Base-by-base conservation (phyloP, 371 early-diverging fungal genomes). In the Mucor indicus region DNA sequence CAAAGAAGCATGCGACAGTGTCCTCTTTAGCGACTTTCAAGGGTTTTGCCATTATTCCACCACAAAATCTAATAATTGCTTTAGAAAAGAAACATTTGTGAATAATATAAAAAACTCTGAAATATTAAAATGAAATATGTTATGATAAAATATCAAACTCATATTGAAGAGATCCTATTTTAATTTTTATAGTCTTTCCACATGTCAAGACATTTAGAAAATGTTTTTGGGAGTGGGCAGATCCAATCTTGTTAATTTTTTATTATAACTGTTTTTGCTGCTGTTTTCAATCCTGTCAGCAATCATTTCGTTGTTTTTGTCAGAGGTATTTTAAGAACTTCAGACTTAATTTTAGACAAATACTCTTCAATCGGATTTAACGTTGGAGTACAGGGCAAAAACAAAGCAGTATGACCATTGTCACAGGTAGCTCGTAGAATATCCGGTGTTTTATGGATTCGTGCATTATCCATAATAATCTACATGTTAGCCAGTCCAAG, bases 401-500 rank as follows among this genome's bases (percentile, higher is more conserved):
- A 29, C 12, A 29, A 29, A 29, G 30, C 30, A 29, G 6, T 8
- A 29, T 29, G 30, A 8, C 35, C 15, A n/a, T n/a, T n/a, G 20
- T 44, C 44, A 25, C 44, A 10, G 8, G 46, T 46, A 40, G 41
- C 39, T 46, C 30, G 29, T 4, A 52, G 45, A 17, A 29, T 30
- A 22, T 45, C 30, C 21, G 45, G 45, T 52, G 38, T 52, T 38
- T 45, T 52, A 39, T 52, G 32, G 22, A 52, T 52, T 1, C 32
- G 0, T 13, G 39, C 45, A 13, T 39, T 52, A 38, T 52, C 43
- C 53, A 52, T 45, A 1, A 44, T 31, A 17, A 38, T 46, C 15
- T 44, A 46, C 46, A 53, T 53, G 41, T 53, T 46, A 10, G 38
- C 33, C 21, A 53, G 35, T 41, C 53, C 53, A 46, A 53, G 19